Conservation (phyloP, 805 yeast genomes). For the Candida anglica region DNA sequence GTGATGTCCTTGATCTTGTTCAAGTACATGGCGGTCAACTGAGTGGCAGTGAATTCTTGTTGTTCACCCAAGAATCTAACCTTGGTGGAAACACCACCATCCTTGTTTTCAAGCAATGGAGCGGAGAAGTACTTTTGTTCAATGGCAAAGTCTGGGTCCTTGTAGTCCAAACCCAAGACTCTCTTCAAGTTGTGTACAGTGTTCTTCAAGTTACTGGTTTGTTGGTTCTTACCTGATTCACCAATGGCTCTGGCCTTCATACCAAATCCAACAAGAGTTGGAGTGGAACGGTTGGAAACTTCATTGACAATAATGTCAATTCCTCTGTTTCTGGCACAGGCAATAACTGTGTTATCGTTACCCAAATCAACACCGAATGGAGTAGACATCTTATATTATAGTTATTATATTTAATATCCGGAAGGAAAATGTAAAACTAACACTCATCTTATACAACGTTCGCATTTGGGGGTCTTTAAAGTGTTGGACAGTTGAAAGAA, state of each 20-base stretch:
- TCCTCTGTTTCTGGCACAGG: slow-evolving; percentile 96
- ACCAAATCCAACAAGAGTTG: slow-evolving; percentile 89
- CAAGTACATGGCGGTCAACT: slow-evolving; percentile 92
- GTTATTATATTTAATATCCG: no score
- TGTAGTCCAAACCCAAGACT: slow-evolving; percentile 71
- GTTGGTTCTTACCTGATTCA: slow-evolving; percentile 94
- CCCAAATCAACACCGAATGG: slow-evolving; percentile 99
- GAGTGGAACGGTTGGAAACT: slow-evolving; percentile 96
- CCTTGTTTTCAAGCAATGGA: slow-evolving; percentile 62
- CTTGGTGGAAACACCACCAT: slow-evolving; percentile 78
- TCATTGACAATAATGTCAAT: slow-evolving; percentile 97
- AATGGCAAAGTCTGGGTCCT: slow-evolving; percentile 70
- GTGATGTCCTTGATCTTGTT: slow-evolving; percentile 84
- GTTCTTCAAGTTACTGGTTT: slow-evolving; percentile 93
- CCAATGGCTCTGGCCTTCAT: slow-evolving; percentile 86
- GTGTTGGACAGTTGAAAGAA: no score
- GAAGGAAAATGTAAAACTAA: no score
- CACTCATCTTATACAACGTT: no score
- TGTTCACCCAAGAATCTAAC: slow-evolving; percentile 81
- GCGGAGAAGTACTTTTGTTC: slow-evolving; percentile 76
- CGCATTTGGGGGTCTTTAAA: no score
- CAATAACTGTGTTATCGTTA: slow-evolving; percentile 88
- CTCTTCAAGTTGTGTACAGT: slow-evolving; percentile 95
- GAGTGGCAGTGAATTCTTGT: slow-evolving; percentile 78
- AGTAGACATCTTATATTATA: slow-evolving; percentile 61